Conservation (phyloP, 176 grass and related monocot genomes). For the Canna indica region DNA sequence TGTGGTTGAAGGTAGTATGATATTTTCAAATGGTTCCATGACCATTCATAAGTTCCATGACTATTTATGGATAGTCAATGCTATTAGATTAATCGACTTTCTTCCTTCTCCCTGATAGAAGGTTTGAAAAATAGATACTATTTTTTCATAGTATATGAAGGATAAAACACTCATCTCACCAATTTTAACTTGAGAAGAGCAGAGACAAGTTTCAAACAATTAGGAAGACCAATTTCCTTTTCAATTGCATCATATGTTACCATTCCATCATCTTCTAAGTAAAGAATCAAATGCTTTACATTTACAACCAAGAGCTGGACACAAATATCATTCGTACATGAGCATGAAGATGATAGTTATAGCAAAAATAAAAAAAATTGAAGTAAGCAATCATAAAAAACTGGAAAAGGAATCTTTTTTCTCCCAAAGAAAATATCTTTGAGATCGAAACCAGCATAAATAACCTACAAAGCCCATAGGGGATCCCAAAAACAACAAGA, state of each 20-base stretch:
- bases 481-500: background rate
- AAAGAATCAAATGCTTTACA: background rate
- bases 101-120: background rate
- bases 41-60: slow-evolving; percentile 42
- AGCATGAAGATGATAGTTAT: background rate
- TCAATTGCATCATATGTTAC: background rate
- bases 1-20: slow-evolving; percentile 60
- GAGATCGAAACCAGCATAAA: background rate
- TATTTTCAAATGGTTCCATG: slow-evolving; percentile 35
- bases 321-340: background rate
- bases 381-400: background rate
- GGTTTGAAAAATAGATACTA: background rate
- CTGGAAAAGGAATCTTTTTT: background rate
- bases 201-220: background rate
- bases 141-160: background rate
- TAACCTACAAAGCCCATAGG: background rate
- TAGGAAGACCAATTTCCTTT: background rate
- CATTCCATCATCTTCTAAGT: background rate
- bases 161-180: background rate
- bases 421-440: background rate
- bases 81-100: background rate
- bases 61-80: background rate
- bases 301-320: background rate
- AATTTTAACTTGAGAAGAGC: background rate
- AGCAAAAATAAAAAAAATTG: background rate